Evolutionary conservation across 2,329 filamentous ascomycete genomes (phyloP).

Genomic region (Cladobotryum mycophilum): DNA sequence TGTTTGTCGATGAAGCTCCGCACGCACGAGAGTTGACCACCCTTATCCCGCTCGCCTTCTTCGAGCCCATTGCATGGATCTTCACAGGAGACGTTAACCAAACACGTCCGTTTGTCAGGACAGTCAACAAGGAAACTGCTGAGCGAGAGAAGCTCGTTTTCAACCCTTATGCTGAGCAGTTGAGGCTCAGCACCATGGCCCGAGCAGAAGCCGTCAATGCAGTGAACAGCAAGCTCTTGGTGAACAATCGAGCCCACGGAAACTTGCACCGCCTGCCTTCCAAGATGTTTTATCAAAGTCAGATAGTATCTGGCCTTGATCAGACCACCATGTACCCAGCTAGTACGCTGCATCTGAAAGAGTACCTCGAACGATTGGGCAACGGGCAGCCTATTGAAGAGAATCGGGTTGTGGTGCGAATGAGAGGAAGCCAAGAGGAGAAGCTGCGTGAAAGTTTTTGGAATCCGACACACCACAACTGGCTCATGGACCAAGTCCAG

Average conservation of each 20-base stretch:
- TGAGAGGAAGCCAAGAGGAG: constrained; percentile 22
- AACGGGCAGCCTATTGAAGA: constrained; percentile 16
- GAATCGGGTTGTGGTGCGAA: constrained; percentile 32
- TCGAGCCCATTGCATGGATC: constrained; percentile 37
- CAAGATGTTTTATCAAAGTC: constrained; percentile 33
- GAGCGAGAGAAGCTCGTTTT: constrained; percentile 16
- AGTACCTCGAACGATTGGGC: constrained; percentile 23
- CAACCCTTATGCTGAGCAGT: constrained; percentile 28
- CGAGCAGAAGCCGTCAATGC: constrained; percentile 28
- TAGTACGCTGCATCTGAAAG: constrained; percentile 22
- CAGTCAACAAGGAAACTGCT: constrained; percentile 14
- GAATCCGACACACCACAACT: constrained; percentile 33
- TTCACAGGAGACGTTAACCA: constrained; percentile 41
- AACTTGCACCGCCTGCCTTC: constrained; percentile 37
- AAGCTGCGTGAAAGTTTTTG: constrained; percentile 31
- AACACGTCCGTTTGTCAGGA: constrained; percentile 37
- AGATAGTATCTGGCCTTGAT: constrained; percentile 31
- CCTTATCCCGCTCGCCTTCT: constrained; percentile 39
- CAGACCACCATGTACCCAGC: constrained; percentile 19
- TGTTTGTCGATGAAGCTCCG: constrained; percentile 71
- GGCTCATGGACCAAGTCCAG: constrained; percentile 28
- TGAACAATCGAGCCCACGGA: constrained; percentile 33
- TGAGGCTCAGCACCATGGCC: constrained; percentile 33
- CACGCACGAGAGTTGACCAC: constrained; percentile 41
- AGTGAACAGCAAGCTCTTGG: constrained; percentile 26